Percentiles rank a stretch among this genome's conserved stretches.
These are phyloP conservation scores for Russula foetens DNA, from an alignment of 768 basidiomycete genomes.

Conservation along the genomic window DNA sequence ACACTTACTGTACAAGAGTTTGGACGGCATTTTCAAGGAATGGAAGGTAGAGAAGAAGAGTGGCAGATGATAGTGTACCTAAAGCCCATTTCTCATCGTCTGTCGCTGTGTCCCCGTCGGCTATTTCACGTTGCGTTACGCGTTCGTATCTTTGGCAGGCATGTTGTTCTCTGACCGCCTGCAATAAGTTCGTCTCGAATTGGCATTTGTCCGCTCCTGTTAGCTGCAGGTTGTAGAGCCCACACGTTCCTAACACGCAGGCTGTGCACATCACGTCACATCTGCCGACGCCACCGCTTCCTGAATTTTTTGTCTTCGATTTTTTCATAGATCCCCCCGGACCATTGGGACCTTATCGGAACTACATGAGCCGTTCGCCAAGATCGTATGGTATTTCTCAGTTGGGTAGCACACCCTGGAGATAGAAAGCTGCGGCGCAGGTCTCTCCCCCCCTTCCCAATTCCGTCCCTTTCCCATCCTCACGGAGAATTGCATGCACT, in stretches of 20 bases:
- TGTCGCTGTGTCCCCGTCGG: background rate
- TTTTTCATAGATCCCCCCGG: background rate
- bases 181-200: background rate
- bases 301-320: background rate
- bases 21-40: conserved; percentile 94
- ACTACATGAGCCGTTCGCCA: background rate
- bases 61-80: conserved; percentile 29
- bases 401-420: background rate
- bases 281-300: conserved; percentile 2
- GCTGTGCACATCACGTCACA: conserved; percentile 13
- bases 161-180: background rate
- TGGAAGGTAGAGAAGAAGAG: conserved; percentile 82
- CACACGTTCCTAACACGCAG: background rate
- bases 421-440: background rate
- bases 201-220: background rate
- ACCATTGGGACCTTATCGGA: background rate
- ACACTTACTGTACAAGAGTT: conserved; percentile 79
- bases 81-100: background rate
- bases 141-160: conserved; percentile 1
- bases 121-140: conserved; percentile 1
- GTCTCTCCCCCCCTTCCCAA: too few relatives aligned
- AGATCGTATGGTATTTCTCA: background rate
- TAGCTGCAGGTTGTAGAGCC: background rate
- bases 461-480: background rate
- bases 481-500: conserved; percentile 4